phyloP scores from a whole-genome alignment of 106 monocot species.

The Dioscorea alata region DNA sequence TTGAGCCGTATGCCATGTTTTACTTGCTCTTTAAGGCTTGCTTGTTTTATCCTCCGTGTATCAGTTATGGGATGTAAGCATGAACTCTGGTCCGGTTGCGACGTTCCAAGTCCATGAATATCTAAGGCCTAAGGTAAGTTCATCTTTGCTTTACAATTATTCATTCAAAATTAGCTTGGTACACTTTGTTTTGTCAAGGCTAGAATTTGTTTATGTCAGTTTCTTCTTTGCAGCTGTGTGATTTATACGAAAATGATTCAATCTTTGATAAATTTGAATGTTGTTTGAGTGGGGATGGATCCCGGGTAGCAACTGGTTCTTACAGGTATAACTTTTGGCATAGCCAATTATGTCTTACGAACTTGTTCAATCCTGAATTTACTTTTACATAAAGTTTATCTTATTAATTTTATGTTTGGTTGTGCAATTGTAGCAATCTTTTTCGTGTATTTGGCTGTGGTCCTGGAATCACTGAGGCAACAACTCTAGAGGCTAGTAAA shows the following conservation, averaged over 20 bases:
- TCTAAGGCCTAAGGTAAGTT: conserved; percentile 77
- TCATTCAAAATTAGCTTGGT: no score
- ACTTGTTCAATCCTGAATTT: neutral
- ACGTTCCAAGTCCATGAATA: conserved; percentile 90
- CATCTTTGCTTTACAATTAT: neutral
- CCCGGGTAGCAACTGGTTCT: conserved; percentile 80
- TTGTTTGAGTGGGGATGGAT: conserved; percentile 86
- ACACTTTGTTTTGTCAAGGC: neutral
- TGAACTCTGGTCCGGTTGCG: conserved; percentile 79
- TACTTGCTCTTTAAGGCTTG: no score
- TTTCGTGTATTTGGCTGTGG: conserved; percentile 90
- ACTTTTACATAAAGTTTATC: neutral
- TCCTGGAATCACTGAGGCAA: conserved; percentile 71
- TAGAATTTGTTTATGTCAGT: neutral
- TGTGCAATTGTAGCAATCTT: conserved; percentile 60
- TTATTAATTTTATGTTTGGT: neutral
- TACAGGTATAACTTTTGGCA: conserved; percentile 51
- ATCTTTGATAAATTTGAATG: conserved; percentile 99
- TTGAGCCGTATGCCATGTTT: no score
- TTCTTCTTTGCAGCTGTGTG: conserved; percentile 54
- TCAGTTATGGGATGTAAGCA: conserved; percentile 91
- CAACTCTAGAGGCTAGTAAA: conserved; percentile 89
- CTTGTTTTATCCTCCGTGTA: no score
- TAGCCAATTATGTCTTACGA: neutral
- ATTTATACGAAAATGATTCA: conserved; percentile 95